phyloP scores from a whole-genome alignment of 2,329 filamentous ascomycete genomes.

The Fusarium udum region DNA sequence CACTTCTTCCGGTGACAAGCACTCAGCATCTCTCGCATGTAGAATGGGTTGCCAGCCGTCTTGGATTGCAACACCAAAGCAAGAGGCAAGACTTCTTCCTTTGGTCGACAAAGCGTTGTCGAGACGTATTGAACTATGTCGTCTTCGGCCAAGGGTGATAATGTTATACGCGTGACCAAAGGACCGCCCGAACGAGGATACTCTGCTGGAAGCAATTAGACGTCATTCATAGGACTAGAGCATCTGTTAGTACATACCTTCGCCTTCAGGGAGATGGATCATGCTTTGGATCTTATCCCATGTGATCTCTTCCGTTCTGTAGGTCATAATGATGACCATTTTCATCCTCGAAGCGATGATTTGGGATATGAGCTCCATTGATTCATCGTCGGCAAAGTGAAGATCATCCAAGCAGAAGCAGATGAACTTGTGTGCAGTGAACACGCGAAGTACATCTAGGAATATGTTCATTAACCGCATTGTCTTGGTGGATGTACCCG shows the following conservation, averaged over 20 bases:
- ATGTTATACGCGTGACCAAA: conserved; percentile 73
- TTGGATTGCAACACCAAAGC: conserved; percentile 89
- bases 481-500: conserved; percentile 67
- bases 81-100: conserved; percentile 78
- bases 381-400: conserved; percentile 90
- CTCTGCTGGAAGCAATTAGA: conserved; percentile 50
- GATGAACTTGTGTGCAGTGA: conserved; percentile 85
- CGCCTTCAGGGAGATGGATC: conserved; percentile 62
- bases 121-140: conserved; percentile 87
- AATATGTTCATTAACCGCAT: conserved; percentile 88
- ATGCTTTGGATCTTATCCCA: conserved; percentile 64
- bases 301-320: conserved; percentile 72
- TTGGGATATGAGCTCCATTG: conserved; percentile 81
- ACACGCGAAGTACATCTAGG: conserved; percentile 82
- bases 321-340: conserved; percentile 83
- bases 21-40: conserved; percentile 89
- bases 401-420: conserved; percentile 90
- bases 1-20: conserved; percentile 87
- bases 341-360: conserved; percentile 82
- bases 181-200: conserved; percentile 58
- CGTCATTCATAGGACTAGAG: neutral
- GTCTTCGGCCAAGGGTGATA: conserved; percentile 78
- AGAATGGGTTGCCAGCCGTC: conserved; percentile 88
- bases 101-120: conserved; percentile 77
- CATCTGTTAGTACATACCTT: conserved; percentile 51